A percentile compares a stretch with the other conserved stretches of the same genome.
Conservation (phyloP, 108 stramenopile genomes). For the Nitzschia sp. region DNA sequence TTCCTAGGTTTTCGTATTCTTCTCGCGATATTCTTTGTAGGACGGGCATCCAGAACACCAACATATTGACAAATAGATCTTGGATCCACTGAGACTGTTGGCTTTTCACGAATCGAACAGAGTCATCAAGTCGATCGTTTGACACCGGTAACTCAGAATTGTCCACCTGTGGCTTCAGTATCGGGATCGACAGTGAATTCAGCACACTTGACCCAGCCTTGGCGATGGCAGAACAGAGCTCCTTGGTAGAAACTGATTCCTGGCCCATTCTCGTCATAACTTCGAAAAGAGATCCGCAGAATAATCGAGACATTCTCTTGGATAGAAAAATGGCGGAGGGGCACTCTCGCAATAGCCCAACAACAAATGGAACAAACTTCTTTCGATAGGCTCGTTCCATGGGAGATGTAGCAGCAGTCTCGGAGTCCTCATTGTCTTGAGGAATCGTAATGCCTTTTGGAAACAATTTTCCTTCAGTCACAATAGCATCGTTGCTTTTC, state of each 20-base stretch:
- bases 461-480: neutral
- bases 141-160: conserved; percentile 23
- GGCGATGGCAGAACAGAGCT: conserved; percentile 1
- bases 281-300: neutral
- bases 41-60: conserved; percentile 56
- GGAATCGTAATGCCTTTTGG: neutral
- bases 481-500: neutral
- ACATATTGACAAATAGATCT: conserved; percentile 43
- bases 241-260: neutral
- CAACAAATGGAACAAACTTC: conserved; percentile 7
- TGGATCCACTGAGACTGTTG: conserved; percentile 43
- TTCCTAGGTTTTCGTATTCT: conserved; percentile 12
- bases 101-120: conserved; percentile 36
- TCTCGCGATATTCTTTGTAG: conserved; percentile 8
- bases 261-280: neutral
- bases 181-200: conserved; percentile 44
- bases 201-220: conserved; percentile 18
- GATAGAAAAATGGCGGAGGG: neutral
- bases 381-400: conserved; percentile 2
- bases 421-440: neutral
- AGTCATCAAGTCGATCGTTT: conserved; percentile 22
- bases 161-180: conserved; percentile 18
- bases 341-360: neutral
- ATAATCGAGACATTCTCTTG: neutral
- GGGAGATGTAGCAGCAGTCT: neutral